phyloP scores from a whole-genome alignment of 1,139 yeast species.

The Pichia sp. region DNA sequence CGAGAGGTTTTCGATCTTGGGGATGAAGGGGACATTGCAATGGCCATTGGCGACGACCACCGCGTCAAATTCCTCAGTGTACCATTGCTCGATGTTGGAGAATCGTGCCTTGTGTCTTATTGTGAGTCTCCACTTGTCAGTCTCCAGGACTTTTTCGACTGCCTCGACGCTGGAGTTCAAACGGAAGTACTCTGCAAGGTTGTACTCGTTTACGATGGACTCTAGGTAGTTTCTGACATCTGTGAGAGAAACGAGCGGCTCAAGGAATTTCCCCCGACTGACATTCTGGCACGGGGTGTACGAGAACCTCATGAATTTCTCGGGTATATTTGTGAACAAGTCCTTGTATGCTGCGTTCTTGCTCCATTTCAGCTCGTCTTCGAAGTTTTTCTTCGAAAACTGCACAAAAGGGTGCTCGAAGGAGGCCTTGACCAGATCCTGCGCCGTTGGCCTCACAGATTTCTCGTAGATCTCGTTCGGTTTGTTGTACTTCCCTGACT shows the following conservation, averaged over 20 bases:
- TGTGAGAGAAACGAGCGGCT: conserved; percentile 34
- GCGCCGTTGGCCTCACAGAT: conserved; percentile 6
- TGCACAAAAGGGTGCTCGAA: conserved; percentile 13
- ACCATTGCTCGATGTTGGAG: conserved; percentile 29
- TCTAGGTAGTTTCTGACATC: conserved; percentile 31
- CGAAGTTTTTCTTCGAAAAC: conserved; percentile 4
- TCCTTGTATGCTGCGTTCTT: conserved; percentile 35
- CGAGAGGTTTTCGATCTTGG: conserved; percentile 39
- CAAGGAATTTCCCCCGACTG: conserved; percentile 13
- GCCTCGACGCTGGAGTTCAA: conserved; percentile 32
- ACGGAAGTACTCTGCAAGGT: conserved; percentile 37
- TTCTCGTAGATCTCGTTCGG: conserved; percentile 18
- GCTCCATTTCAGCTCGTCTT: conserved; percentile 19
- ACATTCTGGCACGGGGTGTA: conserved; percentile 19
- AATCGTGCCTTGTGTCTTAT: conserved; percentile 18
- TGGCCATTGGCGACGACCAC: conserved; percentile 48
- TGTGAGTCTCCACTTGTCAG: conserved; percentile 19
- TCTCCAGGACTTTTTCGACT: conserved; percentile 34
- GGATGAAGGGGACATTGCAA: conserved; percentile 44
- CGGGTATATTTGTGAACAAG: conserved; percentile 47
- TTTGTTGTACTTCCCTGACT: conserved; percentile 8
- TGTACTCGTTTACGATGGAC: conserved; percentile 32
- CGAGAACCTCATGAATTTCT: conserved; percentile 43
- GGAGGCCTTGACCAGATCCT: conserved; percentile 8
- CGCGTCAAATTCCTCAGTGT: conserved; percentile 39